These are phyloP conservation scores for Aspergillus sp. DNA, from an alignment of 2,329 filamentous ascomycete species.

Conservation along the genomic window DNA sequence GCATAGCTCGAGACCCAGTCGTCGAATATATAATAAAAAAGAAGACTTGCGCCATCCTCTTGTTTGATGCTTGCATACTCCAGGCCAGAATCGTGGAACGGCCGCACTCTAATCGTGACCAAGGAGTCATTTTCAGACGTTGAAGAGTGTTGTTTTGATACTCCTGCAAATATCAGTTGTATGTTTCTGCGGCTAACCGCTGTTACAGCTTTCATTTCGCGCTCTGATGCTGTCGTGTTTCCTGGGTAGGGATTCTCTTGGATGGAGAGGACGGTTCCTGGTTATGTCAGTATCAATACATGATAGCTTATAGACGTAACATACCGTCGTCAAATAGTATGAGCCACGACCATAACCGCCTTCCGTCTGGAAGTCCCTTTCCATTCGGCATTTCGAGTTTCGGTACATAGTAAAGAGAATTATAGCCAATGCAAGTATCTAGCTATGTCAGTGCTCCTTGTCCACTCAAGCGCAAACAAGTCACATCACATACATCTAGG, in stretches of 20 bases:
- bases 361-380: conserved; percentile 47
- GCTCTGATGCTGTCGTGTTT: conserved; percentile 37
- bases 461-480: conserved; percentile 5
- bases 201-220: conserved; percentile 29
- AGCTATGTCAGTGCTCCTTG: conserved; percentile 17
- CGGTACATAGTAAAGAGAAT: conserved; percentile 54
- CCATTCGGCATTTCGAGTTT: conserved; percentile 40
- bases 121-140: conserved; percentile 50
- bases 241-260: conserved; percentile 60
- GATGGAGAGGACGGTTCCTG: conserved; percentile 68
- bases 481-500: conserved; percentile 53
- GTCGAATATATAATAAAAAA: conserved; percentile 68
- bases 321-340: conserved; percentile 64
- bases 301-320: conserved; percentile 9
- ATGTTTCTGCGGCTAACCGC: conserved; percentile 55
- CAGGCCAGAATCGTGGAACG: conserved; percentile 30
- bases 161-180: conserved; percentile 60
- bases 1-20: conserved; percentile 65
- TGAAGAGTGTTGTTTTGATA: conserved; percentile 55
- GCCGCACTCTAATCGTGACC: conserved; percentile 48
- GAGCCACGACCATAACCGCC: conserved; percentile 69
- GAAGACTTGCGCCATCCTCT: conserved; percentile 58
- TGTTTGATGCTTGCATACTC: conserved; percentile 39
- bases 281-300: conserved; percentile 8
- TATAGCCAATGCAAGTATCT: conserved; percentile 72